These are phyloP conservation scores for Tremella mesenterica DNA, from an alignment of 768 basidiomycete species.

Conservation along the genomic window DNA sequence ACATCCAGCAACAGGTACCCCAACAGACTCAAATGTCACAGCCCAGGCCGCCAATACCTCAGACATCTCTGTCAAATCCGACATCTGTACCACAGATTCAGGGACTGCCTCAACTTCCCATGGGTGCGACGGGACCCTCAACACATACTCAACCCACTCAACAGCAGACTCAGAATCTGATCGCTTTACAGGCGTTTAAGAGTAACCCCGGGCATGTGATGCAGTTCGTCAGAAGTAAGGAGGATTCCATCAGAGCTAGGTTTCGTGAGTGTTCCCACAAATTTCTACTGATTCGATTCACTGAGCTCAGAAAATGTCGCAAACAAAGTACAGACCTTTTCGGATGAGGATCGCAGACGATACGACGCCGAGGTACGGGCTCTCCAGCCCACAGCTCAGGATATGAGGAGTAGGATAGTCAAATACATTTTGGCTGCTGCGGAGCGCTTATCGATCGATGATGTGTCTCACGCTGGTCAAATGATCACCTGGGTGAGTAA, in stretches of 20 bases:
- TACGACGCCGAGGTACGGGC: constrained; percentile 10
- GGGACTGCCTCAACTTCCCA: too few species aligned
- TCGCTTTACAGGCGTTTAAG: neutral
- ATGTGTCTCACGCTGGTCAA: neutral
- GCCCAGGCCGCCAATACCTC: constrained; percentile 4
- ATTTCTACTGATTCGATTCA: too few species aligned
- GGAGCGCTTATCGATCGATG: constrained; percentile 5
- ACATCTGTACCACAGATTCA: too few species aligned
- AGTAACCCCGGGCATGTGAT: neutral
- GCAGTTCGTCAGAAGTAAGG: constrained; percentile 11
- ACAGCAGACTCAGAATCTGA: neutral
- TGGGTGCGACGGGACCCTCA: too few species aligned
- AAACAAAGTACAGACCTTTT: neutral
- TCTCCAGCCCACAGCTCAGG: constrained; percentile 11
- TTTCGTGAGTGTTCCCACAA: constrained; percentile 26
- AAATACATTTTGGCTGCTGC: constrained; percentile 22
- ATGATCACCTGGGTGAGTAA: too few species aligned
- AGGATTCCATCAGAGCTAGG: constrained; percentile 8
- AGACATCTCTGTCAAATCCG: too few species aligned
- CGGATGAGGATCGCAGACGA: constrained; percentile 4
- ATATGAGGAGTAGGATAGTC: constrained; percentile 14
- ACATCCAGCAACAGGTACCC: neutral
- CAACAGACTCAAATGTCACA: neutral
- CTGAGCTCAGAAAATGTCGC: too few species aligned
- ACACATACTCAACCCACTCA: too few species aligned